Conservation (phyloP, 2,329 filamentous ascomycete genomes). For the Penicillium hesseltinei region DNA sequence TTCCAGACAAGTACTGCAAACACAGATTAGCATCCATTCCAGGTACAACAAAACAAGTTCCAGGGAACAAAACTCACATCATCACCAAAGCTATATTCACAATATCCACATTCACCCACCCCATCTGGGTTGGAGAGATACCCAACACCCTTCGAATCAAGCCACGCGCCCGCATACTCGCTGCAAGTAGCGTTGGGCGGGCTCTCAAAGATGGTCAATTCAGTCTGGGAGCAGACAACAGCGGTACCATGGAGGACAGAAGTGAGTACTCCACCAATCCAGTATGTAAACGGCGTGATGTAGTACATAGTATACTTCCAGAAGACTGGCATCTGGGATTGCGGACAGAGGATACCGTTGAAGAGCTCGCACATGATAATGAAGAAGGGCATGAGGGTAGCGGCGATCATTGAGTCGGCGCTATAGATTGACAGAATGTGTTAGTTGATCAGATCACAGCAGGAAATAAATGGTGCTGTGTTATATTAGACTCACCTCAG, state of each 20-base stretch:
- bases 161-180: slow-evolving; percentile 70
- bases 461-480: background rate
- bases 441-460: background rate
- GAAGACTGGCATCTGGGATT: slow-evolving; percentile 71
- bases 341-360: slow-evolving; percentile 80
- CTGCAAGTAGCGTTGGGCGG: slow-evolving; percentile 67
- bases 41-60: too few species aligned
- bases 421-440: slow-evolving; percentile 13
- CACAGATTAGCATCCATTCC: slow-evolving; percentile 2
- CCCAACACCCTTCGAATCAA: slow-evolving; percentile 62
- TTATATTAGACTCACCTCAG: slow-evolving; percentile 53
- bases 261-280: slow-evolving; percentile 75
- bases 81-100: slow-evolving; percentile 59
- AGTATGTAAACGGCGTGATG: slow-evolving; percentile 79
- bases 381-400: slow-evolving; percentile 77
- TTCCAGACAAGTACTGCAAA: slow-evolving; percentile 30
- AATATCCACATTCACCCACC: slow-evolving; percentile 71
- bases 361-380: slow-evolving; percentile 81
- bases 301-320: slow-evolving; percentile 80
- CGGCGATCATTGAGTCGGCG: slow-evolving; percentile 65
- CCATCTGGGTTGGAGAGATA: slow-evolving; percentile 65
- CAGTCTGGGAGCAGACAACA: slow-evolving; percentile 61
- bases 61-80: slow-evolving; percentile 26
- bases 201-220: slow-evolving; percentile 67
- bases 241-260: slow-evolving; percentile 67